A percentile compares a stretch with the other conserved stretches of the same genome.
Evolutionary conservation across 2,329 filamentous ascomycete genomes (phyloP).

Genomic region (Diaporthe aspalathi): DNA sequence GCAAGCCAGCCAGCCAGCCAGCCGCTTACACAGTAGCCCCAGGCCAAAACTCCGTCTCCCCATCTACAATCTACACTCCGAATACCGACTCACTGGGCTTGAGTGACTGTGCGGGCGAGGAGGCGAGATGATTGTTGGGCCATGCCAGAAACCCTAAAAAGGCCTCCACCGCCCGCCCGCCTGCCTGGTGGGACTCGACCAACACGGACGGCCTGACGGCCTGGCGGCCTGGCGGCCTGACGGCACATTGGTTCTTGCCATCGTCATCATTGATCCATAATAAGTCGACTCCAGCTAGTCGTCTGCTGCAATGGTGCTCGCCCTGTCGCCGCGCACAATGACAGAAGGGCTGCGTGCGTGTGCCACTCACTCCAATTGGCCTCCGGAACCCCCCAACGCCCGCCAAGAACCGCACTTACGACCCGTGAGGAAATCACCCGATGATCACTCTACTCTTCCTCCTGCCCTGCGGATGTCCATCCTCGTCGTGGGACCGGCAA

Average conservation of each 20-base stretch:
- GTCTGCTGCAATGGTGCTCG: neutral
- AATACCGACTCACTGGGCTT: constrained; percentile 20
- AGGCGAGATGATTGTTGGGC: constrained; percentile 22
- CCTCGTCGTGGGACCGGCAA: constrained; percentile 10
- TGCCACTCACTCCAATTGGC: constrained; percentile 10
- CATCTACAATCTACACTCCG: constrained; percentile 3
- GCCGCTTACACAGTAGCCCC: neutral
- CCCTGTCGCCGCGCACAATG: neutral
- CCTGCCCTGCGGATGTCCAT: neutral
- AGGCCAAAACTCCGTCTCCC: neutral
- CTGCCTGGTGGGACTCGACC: constrained; percentile 3
- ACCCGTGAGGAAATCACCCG: constrained; percentile 19
- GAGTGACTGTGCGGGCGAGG: constrained; percentile 7
- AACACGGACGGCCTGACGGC: constrained; percentile 17
- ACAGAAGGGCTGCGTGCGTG: neutral
- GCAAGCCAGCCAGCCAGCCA: neutral
- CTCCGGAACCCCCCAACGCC: constrained; percentile 9
- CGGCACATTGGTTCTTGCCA: constrained; percentile 3
- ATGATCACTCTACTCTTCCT: constrained; percentile 18
- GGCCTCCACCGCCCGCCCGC: constrained; percentile 8
- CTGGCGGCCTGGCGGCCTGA: too few species aligned
- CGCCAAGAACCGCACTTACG: constrained; percentile 14
- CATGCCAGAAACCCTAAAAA: neutral
- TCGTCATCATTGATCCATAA: constrained; percentile 16
- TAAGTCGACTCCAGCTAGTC: neutral